These are phyloP conservation scores for Phytophthora lateralis DNA, from an alignment of 352 stramenopile genomes.

Conservation along the genomic window DNA sequence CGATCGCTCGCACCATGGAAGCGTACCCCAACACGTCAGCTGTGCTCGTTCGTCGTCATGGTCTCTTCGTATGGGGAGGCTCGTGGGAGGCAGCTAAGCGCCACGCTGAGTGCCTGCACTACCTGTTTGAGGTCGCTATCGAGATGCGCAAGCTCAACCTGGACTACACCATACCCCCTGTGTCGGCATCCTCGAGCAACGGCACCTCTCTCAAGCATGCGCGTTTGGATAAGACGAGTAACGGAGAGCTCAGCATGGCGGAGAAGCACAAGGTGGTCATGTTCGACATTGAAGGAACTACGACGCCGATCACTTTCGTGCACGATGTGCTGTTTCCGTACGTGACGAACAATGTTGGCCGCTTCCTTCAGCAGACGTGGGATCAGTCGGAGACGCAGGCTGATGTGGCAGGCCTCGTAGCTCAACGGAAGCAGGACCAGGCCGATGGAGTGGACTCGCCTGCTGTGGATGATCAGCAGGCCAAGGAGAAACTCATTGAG, in stretches of 20 bases:
- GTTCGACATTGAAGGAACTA: conserved; percentile 97
- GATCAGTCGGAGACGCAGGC: conserved; percentile 49
- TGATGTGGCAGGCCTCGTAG: conserved; percentile 51
- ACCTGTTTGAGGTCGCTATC: conserved; percentile 93
- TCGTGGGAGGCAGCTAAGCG: conserved; percentile 96
- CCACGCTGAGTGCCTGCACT: conserved; percentile 96
- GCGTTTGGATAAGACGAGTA: conserved; percentile 27
- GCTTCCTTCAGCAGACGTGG: conserved; percentile 69
- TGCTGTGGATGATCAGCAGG: conserved; percentile 24
- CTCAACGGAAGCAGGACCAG: conserved; percentile 51
- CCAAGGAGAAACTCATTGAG: conserved; percentile 37
- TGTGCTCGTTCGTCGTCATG: conserved; percentile 95
- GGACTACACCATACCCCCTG: conserved; percentile 61
- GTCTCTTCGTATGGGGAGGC: conserved; percentile 96
- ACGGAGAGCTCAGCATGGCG: conserved; percentile 46
- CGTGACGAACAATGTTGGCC: conserved; percentile 64
- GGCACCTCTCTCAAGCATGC: conserved; percentile 49
- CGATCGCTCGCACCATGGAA: conserved; percentile 83
- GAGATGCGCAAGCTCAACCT: conserved; percentile 90
- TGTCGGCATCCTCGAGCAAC: conserved; percentile 50
- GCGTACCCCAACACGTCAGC: conserved; percentile 89
- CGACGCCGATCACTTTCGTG: conserved; percentile 96
- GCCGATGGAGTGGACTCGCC: conserved; percentile 37
- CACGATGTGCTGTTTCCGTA: conserved; percentile 95
- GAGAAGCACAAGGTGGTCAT: conserved; percentile 92